These are phyloP conservation scores for Colletotrichum phormii DNA, from an alignment of 2,329 filamentous ascomycete genomes.

Conservation along the genomic window DNA sequence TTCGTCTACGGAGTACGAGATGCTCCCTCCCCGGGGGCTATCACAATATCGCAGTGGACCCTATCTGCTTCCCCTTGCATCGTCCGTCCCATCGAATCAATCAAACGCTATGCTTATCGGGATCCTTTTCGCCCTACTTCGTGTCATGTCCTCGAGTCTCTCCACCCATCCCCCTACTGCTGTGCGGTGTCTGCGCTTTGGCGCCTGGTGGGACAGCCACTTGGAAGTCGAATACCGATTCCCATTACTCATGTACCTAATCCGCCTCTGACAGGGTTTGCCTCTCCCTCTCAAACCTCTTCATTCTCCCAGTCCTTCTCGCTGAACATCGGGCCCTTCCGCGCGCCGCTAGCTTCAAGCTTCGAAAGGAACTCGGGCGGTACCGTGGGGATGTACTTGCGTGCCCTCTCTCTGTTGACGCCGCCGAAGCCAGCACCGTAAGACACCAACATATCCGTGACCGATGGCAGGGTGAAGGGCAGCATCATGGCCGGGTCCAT, in stretches of 20 bases:
- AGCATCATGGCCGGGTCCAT: conserved; percentile 92
- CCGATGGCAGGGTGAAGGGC: conserved; percentile 94
- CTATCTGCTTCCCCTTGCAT: conserved; percentile 1
- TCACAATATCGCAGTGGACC: neutral
- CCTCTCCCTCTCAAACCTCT: conserved; percentile 56
- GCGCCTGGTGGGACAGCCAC: neutral
- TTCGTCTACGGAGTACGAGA: neutral
- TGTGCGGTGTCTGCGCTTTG: neutral
- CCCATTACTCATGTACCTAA: neutral
- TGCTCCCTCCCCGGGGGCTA: neutral
- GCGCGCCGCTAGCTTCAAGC: conserved; percentile 72
- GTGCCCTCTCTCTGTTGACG: conserved; percentile 87
- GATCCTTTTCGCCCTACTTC: conserved; percentile 21
- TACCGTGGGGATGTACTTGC: conserved; percentile 96
- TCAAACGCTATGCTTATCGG: conserved; percentile 33
- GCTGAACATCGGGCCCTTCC: conserved; percentile 67
- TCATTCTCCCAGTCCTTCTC: conserved; percentile 77
- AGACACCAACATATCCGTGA: conserved; percentile 95
- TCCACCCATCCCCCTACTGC: neutral
- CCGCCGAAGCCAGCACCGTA: conserved; percentile 97
- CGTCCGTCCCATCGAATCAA: conserved; percentile 10
- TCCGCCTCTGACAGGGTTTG: neutral
- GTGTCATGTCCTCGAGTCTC: neutral
- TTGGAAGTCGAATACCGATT: neutral
- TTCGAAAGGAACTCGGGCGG: conserved; percentile 93